Evolutionary conservation across 768 basidiomycete species (phyloP).

Genomic region (Myochromella boudieri): DNA sequence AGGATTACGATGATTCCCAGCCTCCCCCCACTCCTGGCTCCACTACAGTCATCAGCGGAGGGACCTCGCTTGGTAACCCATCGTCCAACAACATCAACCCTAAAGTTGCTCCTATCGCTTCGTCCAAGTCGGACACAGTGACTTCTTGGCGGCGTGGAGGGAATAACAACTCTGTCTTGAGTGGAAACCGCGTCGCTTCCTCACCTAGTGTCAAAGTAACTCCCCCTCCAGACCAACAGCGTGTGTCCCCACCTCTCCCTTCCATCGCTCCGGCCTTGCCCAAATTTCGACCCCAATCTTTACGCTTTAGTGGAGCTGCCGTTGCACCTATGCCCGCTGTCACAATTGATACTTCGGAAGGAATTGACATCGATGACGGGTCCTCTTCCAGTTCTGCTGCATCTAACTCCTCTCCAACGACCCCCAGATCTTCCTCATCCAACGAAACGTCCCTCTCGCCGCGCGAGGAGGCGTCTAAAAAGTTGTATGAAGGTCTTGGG

Average conservation of each 20-base stretch:
- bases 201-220: constrained; percentile 73
- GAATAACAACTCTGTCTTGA: constrained; percentile 70
- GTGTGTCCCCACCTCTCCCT: constrained; percentile 51
- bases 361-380: constrained; percentile 54
- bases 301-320: constrained; percentile 52
- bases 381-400: constrained; percentile 53
- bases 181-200: constrained; percentile 54
- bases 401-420: constrained; percentile 69
- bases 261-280: constrained; percentile 40
- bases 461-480: constrained; percentile 85
- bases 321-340: constrained; percentile 55
- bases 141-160: constrained; percentile 81
- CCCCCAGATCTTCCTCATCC: constrained; percentile 71
- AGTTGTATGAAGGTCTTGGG: constrained; percentile 86
- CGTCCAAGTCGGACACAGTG: constrained; percentile 82
- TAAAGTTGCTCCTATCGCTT: constrained; percentile 29
- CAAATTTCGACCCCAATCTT: constrained; percentile 17
- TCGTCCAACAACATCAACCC: constrained; percentile 36
- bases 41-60: constrained; percentile 72
- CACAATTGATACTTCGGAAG: constrained; percentile 53
- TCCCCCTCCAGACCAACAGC: constrained; percentile 60
- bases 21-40: constrained; percentile 58
- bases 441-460: constrained; percentile 67
- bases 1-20: constrained; percentile 43
- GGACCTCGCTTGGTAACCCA: constrained; percentile 62